These are phyloP conservation scores for Phialocephala sp. DNA, from an alignment of 2,329 filamentous ascomycete genomes.

Conservation along the genomic window DNA sequence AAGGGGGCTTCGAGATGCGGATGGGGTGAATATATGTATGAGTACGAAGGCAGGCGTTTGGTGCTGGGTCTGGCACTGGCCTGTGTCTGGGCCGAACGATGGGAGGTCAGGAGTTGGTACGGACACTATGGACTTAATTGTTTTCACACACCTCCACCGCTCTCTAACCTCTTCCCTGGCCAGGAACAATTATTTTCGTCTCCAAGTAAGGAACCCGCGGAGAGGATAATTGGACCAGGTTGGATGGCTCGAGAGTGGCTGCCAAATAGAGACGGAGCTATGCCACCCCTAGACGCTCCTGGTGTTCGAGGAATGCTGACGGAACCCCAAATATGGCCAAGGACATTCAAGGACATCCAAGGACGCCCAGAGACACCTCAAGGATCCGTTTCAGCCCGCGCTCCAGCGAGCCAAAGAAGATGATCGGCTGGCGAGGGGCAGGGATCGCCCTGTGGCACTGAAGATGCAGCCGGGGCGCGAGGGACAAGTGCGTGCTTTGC, in stretches of 20 bases:
- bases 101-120: background rate
- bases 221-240: slow-evolving; percentile 33
- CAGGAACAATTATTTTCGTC: slow-evolving; percentile 30
- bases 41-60: background rate
- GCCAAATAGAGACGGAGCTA: slow-evolving; percentile 17
- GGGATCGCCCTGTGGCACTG: background rate
- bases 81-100: slow-evolving; percentile 12
- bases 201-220: slow-evolving; percentile 32
- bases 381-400: slow-evolving; percentile 22
- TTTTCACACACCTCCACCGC: slow-evolving; percentile 9
- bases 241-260: background rate
- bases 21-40: slow-evolving; percentile 6
- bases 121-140: slow-evolving; percentile 14
- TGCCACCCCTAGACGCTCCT: slow-evolving; percentile 22
- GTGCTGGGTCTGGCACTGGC: background rate
- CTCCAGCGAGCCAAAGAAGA: background rate
- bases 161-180: slow-evolving; percentile 9
- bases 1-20: slow-evolving; percentile 8
- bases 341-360: slow-evolving; percentile 1
- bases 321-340: slow-evolving; percentile 15
- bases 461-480: background rate
- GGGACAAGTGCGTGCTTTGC: background rate
- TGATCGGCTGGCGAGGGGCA: background rate
- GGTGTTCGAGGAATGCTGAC: background rate
- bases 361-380: too few species aligned